These are phyloP conservation scores for Acacia confusa DNA, from an alignment of 306 rosid genomes.

Conservation along the genomic window DNA sequence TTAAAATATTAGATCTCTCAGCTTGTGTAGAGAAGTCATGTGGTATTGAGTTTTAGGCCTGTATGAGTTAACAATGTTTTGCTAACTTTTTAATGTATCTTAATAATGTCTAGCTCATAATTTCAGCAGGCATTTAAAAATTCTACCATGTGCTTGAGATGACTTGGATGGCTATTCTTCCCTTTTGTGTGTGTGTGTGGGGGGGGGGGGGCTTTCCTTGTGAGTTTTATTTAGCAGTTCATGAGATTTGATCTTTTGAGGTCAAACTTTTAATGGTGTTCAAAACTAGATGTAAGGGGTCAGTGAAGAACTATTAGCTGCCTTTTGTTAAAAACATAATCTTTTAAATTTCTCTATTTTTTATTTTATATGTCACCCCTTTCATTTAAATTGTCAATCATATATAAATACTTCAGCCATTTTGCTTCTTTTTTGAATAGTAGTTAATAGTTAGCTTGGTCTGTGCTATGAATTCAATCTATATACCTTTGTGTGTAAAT, in stretches of 20 bases:
- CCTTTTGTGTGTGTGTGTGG: background rate
- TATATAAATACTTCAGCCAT: no score
- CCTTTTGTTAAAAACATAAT: background rate
- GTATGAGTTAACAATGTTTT: conserved; percentile 13
- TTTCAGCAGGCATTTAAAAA: conserved; percentile 5
- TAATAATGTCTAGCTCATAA: background rate
- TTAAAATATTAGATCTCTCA: conserved; percentile 18
- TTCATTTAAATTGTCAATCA: no score
- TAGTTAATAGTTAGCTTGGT: no score
- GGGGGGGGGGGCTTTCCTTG: background rate
- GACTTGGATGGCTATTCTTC: conserved; percentile 15
- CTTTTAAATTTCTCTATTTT: background rate
- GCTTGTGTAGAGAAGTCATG: conserved; percentile 12
- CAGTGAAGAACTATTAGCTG: background rate
- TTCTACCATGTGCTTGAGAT: conserved; percentile 30
- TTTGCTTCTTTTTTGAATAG: no score
- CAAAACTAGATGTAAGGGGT: background rate
- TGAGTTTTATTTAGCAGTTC: conserved; percentile 15
- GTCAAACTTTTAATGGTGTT: background rate
- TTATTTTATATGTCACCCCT: no score
- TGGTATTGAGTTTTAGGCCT: conserved; percentile 13
- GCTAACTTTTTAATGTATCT: conserved; percentile 7
- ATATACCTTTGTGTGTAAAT: no score
- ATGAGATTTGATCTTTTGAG: conserved; percentile 18
- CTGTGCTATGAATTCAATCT: no score